Base-by-base conservation (phyloP, 495 filamentous ascomycete species). In the Xylaria intraflava region DNA sequence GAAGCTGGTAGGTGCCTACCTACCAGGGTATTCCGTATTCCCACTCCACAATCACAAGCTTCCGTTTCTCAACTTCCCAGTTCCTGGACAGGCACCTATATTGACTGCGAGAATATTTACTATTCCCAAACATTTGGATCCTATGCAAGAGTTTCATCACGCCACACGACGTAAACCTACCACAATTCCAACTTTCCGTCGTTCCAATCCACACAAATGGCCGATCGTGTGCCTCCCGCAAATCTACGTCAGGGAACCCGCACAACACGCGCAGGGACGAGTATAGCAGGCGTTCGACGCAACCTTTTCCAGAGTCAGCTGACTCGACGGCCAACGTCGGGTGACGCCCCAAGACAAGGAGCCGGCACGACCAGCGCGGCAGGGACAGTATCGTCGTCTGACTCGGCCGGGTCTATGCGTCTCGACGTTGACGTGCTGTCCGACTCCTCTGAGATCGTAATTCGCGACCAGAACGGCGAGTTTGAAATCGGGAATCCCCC, bases 221-320 rank as follows among this genome's bases (percentile, higher is more conserved):
- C 56, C 49, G 64, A 66, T 41, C 64, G 64, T n/a, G 46, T 30
- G 20, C 64, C 64, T 2, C 58, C 56, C 6, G 53, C 58, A 10
- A 58, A 60, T 31, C 45, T 42, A 9, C 64, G 64, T 17, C 54
- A 47, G 3, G 56, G 47, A 19, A 56, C 43, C 39, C 57, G 53
- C 20, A 56, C 40, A 16, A 45, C 59, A 50, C 66, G 51, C 59
- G 52, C 55, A 57, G 59, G 46, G 5, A 22, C 47, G 17, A 48
- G 57, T 46, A 53, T 61, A 3, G 36, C 45, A 17, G 61, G 60
- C 24, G 79, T 85, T 33, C 82, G 87, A 43, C 85, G 86, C 52
- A 89, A 87, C 62, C 79, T 90, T 23, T 91, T 90, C 73, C 81
- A 84, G 33, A 78, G 80, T 61, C 80, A 86, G 40, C 78, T 88